These are phyloP conservation scores for Neotropicomus parvogracilis DNA, from an alignment of 1,284 basidiomycete genomes.

Conservation along the genomic window DNA sequence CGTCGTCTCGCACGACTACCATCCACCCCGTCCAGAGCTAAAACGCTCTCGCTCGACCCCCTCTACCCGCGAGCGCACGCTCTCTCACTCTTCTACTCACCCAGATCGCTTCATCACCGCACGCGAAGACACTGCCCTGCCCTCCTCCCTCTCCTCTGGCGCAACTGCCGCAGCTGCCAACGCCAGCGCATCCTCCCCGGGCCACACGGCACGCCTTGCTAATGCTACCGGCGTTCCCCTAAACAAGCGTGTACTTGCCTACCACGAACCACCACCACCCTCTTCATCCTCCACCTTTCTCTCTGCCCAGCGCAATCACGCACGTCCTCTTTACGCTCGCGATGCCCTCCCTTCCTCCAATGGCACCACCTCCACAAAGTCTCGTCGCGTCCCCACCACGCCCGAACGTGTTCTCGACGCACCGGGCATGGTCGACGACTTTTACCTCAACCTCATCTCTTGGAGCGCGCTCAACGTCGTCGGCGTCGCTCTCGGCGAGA, in stretches of 20 bases:
- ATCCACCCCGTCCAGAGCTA: constrained; percentile 54
- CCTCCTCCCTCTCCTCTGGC: constrained; percentile 61
- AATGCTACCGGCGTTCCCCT: constrained; percentile 70
- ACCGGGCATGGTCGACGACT: constrained; percentile 93
- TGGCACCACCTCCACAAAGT: constrained; percentile 59
- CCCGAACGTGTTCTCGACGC: constrained; percentile 94
- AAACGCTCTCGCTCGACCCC: constrained; percentile 72
- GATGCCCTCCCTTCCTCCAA: constrained; percentile 60
- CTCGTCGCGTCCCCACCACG: constrained; percentile 76
- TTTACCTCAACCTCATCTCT: constrained; percentile 91
- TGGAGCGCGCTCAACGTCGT: constrained; percentile 89
- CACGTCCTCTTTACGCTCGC: constrained; percentile 67
- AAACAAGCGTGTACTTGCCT: constrained; percentile 72
- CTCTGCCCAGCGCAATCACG: constrained; percentile 68
- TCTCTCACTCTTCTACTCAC: constrained; percentile 40
- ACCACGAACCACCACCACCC: constrained; percentile 71
- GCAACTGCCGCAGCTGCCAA: constrained; percentile 42
- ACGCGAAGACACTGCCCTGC: constrained; percentile 55
- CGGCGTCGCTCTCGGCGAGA: constrained; percentile 81
- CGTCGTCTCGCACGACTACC: constrained; percentile 61
- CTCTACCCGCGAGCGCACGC: constrained; percentile 38
- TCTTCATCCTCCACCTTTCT: constrained; percentile 67
- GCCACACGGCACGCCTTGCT: constrained; percentile 71
- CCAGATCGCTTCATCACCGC: constrained; percentile 74
- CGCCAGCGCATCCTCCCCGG: constrained; percentile 46